A percentile compares a stretch with the other conserved stretches of the same genome.
phyloP scores from a whole-genome alignment of 345 rosid genomes.

The Passiflora organensis region DNA sequence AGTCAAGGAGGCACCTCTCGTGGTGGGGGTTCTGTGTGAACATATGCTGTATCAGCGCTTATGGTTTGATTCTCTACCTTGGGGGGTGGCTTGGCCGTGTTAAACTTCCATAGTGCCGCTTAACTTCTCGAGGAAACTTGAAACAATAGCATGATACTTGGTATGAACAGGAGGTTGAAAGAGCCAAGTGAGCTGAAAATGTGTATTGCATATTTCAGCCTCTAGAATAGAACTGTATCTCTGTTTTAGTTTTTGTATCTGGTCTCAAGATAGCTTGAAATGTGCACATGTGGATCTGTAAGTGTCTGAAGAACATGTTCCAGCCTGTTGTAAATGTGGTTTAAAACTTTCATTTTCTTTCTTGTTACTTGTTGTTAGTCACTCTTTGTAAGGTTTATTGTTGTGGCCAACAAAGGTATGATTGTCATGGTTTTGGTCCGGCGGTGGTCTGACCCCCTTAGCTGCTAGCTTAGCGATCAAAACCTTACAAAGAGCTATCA shows the following conservation, averaged over 20 bases:
- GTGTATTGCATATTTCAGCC: conserved; percentile 14
- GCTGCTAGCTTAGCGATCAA: too few relatives aligned
- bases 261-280: conserved; percentile 23
- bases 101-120: conserved; percentile 12
- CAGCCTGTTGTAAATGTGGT: conserved; percentile 36
- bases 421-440: too few relatives aligned
- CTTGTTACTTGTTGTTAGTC: not conserved
- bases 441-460: too few relatives aligned
- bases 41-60: not conserved
- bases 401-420: too few relatives aligned
- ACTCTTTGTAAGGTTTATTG: not conserved
- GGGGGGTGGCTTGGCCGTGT: not conserved
- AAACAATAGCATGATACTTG: conserved; percentile 7
- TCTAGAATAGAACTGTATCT: conserved; percentile 22
- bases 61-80: conserved; percentile 5
- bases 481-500: too few relatives aligned
- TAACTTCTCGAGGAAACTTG: conserved; percentile 18
- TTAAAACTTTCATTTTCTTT: not conserved
- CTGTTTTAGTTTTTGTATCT: conserved; percentile 18
- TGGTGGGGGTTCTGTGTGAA: conserved; percentile 19
- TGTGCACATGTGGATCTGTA: conserved; percentile 31
- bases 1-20: conserved; percentile 41
- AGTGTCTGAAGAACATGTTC: conserved; percentile 19
- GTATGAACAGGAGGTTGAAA: conserved; percentile 10
- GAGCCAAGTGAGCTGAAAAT: conserved; percentile 8